These are phyloP conservation scores for Globisporangium nagaii DNA, from an alignment of 352 stramenopile species.

Conservation along the genomic window DNA sequence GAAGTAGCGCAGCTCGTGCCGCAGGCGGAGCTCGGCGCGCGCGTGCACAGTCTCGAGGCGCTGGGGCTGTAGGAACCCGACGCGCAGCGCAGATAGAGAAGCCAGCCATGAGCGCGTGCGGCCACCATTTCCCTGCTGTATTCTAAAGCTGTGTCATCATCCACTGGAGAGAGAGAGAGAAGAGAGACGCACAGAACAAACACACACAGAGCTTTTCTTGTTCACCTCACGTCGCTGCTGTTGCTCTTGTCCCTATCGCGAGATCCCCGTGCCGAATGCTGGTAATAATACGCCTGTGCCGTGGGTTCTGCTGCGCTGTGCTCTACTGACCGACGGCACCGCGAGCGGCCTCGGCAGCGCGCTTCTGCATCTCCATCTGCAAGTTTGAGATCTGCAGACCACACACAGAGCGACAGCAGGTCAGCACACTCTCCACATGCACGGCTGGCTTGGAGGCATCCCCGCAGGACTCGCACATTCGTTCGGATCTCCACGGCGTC, in stretches of 20 bases:
- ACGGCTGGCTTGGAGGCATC: too few species aligned
- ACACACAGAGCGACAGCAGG: constrained; percentile 8
- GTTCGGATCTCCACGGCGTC: constrained; percentile 84
- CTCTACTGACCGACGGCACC: constrained; percentile 34
- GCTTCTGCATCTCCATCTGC: constrained; percentile 89
- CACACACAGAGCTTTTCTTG: not conserved
- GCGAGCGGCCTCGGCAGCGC: constrained; percentile 67
- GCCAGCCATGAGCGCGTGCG: too few species aligned
- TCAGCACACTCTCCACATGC: too few species aligned
- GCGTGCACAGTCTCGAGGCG: constrained; percentile 31
- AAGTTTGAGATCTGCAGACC: constrained; percentile 72
- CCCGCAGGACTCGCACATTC: constrained; percentile 36
- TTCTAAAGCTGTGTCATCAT: not conserved
- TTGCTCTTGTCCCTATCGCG: not conserved
- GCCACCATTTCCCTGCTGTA: too few species aligned
- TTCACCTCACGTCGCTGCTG: not conserved
- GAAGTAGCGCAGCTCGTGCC: constrained; percentile 54
- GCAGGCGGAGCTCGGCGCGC: constrained; percentile 48
- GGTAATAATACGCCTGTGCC: not conserved
- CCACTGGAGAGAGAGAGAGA: not conserved
- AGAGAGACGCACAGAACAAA: not conserved
- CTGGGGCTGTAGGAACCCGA: constrained; percentile 10
- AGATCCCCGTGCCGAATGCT: not conserved
- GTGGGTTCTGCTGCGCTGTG: too few species aligned
- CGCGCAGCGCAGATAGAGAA: not conserved